Evolutionary conservation across 1,139 yeast genomes (phyloP).

Genomic region (Yamadazyma conglobata): DNA sequence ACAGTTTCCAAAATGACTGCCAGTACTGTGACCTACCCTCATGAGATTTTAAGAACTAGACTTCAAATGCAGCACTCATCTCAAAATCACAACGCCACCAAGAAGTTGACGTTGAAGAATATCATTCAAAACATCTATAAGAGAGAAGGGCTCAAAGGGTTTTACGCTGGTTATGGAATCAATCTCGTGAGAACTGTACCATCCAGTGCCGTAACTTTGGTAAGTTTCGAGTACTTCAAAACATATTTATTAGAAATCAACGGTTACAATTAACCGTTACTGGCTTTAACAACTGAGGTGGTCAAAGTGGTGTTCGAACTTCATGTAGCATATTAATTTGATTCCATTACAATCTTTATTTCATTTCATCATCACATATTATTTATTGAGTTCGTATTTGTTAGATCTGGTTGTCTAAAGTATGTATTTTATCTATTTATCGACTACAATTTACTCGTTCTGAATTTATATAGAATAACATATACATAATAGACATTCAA

Average conservation of each 20-base stretch:
- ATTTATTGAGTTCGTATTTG: too few relatives aligned
- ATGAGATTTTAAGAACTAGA: conserved; percentile 89
- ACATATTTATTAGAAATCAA: conserved; percentile 47
- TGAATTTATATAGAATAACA: too few relatives aligned
- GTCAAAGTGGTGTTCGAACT: too few relatives aligned
- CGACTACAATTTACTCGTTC: too few relatives aligned
- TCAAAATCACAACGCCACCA: conserved; percentile 5
- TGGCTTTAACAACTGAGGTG: too few relatives aligned
- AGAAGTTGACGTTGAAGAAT: conserved; percentile 16
- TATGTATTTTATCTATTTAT: too few relatives aligned
- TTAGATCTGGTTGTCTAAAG: too few relatives aligned
- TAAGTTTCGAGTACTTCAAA: conserved; percentile 87
- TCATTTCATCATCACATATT: too few relatives aligned
- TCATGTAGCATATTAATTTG: too few relatives aligned
- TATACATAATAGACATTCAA: too few relatives aligned
- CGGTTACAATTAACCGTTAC: too few relatives aligned
- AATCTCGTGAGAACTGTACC: conserved; percentile 91
- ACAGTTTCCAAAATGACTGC: conserved; percentile 86
- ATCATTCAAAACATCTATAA: conserved; percentile 46
- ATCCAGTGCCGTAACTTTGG: conserved; percentile 88
- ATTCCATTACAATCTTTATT: too few relatives aligned
- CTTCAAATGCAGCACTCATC: conserved; percentile 56
- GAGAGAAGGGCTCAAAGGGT: conserved; percentile 77
- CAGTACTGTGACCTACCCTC: conserved; percentile 88
- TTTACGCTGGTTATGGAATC: conserved; percentile 85